phyloP scores from a whole-genome alignment of 2,329 filamentous ascomycete genomes.

The Microcyclosporella mali region DNA sequence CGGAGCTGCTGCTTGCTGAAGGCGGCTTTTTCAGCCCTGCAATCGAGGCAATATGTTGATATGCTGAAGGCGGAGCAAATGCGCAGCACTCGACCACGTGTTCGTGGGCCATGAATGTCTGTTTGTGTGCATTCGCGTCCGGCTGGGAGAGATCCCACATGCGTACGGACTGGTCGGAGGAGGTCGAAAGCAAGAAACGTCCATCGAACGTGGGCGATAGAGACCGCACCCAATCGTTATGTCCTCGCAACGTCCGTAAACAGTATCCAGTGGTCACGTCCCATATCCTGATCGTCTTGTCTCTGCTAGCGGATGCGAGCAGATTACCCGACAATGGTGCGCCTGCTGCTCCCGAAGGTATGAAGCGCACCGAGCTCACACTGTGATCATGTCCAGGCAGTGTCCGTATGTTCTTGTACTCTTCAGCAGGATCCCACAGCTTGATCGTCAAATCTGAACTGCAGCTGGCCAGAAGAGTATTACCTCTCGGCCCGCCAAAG shows the following conservation, averaged over 20 bases:
- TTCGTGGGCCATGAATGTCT: constrained; percentile 78
- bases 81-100: constrained; percentile 81
- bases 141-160: constrained; percentile 76
- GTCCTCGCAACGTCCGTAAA: constrained; percentile 79
- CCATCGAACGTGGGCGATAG: constrained; percentile 78
- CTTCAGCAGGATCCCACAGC: constrained; percentile 84
- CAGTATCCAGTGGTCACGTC: constrained; percentile 90
- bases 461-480: constrained; percentile 74
- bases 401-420: constrained; percentile 93
- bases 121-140: constrained; percentile 57
- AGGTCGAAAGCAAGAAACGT: constrained; percentile 72
- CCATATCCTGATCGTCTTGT: constrained; percentile 83
- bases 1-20: constrained; percentile 64
- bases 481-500: constrained; percentile 77
- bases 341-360: constrained; percentile 74
- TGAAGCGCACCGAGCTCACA: constrained; percentile 80
- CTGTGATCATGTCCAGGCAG: constrained; percentile 88
- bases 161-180: constrained; percentile 73
- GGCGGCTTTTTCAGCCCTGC: constrained; percentile 81
- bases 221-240: constrained; percentile 86
- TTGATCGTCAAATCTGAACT: constrained; percentile 90
- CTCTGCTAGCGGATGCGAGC: constrained; percentile 77
- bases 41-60: constrained; percentile 67
- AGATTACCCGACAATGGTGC: constrained; percentile 75
- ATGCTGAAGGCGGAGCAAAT: constrained; percentile 73